Evolutionary conservation across 306 rosid species (phyloP).

Genomic region (Cicer cuneatum): DNA sequence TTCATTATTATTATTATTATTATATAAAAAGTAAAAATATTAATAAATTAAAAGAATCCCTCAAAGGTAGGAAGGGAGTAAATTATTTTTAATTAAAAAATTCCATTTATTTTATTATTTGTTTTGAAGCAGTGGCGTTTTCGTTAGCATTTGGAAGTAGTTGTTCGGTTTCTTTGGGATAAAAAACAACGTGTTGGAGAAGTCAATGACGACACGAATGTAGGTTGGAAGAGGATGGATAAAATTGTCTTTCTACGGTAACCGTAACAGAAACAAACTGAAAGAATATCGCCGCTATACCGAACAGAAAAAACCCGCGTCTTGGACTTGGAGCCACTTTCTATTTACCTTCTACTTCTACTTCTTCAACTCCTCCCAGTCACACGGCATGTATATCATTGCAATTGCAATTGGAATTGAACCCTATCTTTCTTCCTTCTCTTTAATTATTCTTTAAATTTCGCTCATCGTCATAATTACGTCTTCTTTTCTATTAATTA

Average conservation of each 20-base stretch:
- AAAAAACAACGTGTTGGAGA: not conserved
- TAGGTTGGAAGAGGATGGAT: constrained; percentile 2
- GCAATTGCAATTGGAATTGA: too few relatives aligned
- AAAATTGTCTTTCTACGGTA: constrained; percentile 1
- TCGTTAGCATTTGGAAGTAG: not conserved
- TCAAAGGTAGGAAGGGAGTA: too few relatives aligned
- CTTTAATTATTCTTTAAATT: not conserved
- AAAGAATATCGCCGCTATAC: constrained; percentile 23
- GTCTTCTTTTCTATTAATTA: constrained; percentile 10
- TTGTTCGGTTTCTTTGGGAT: not conserved
- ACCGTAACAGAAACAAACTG: constrained; percentile 23
- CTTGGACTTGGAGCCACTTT: constrained; percentile 33
- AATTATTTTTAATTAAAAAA: too few relatives aligned
- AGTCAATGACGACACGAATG: constrained; percentile 23
- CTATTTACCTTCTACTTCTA: not conserved
- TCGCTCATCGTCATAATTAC: not conserved
- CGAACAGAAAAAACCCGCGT: constrained; percentile 27
- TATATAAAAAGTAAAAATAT: too few relatives aligned
- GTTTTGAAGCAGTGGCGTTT: not conserved
- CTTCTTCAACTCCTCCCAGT: not conserved
- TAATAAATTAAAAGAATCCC: too few relatives aligned
- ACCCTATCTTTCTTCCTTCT: not conserved
- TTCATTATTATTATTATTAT: too few relatives aligned
- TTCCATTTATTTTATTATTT: too few relatives aligned
- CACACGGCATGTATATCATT: not conserved